Evolutionary conservation across 108 stramenopile genomes (phyloP), one percentile per base, ranked within the genome.

Genomic region (Fistulifera pelliculosa): DNA sequence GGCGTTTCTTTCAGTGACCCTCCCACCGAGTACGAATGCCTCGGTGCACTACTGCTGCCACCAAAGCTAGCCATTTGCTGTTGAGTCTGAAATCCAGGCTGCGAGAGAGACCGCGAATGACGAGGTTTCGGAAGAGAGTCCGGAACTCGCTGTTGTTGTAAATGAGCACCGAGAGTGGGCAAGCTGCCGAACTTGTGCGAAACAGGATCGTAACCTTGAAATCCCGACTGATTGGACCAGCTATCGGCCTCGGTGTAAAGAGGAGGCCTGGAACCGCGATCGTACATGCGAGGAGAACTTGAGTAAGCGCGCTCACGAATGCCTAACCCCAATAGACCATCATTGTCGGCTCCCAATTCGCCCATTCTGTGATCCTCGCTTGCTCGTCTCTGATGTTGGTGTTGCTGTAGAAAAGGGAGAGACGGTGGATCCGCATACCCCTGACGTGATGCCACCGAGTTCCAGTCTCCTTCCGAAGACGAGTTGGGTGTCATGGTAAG

Each of bases 251-350:
- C 21, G 7, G 44, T 19, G 16, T 17, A 17, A 3, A 17, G 11
- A 11, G 19, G 44, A 45, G 19, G 44, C 7, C 21, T 4, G 19
- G 21, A 19, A 21, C 44, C 44, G 3, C 16, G 21, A 21, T 45
- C 44, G 11, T 45, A 19, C 44, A 21, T 54, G 51, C 74, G 71
- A 13, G 74, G 71, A 17, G 66, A 52, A 12, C 31, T 35, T 35
- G 79, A 72, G 19, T 76, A 52, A 0, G 79, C 54, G 27, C 79
- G 48, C 1, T 75, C 72, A 21, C 74, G 61, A 13, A 80, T 58
- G 22, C 56, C 68, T 7, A 80, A 56, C 16, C 74, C 69, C 6
- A 45, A 47, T 18, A 70, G 41, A 24, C 62, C 64, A 41, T 70
- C 69, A 21, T 64, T 49, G 17, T 60, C 61, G 47, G 38, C 15